Evolutionary conservation across 2,329 filamentous ascomycete species (phyloP).

Genomic region (Penicillium olsonii): DNA sequence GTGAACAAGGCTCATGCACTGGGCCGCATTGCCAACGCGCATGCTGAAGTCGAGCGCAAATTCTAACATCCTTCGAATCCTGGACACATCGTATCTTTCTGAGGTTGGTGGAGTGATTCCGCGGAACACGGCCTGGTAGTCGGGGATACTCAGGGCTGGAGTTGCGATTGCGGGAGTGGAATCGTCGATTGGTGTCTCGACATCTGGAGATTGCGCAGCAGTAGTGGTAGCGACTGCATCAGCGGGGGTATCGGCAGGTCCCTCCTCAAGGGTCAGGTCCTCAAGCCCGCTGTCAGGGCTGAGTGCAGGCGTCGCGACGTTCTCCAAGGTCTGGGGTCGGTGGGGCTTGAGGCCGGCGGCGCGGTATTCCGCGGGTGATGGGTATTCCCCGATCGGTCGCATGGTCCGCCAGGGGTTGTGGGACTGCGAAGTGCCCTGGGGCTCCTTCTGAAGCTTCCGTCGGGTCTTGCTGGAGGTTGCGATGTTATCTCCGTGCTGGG

Average conservation of each 20-base stretch:
- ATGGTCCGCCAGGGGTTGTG: slow-evolving; percentile 10
- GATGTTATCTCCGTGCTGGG: slow-evolving; percentile 15
- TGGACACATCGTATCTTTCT: slow-evolving; percentile 13
- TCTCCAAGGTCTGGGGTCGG: neutral
- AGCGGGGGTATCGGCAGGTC: slow-evolving; percentile 4
- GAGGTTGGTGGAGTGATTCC: slow-evolving; percentile 16
- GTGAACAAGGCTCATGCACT: slow-evolving; percentile 17
- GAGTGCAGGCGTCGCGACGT: slow-evolving; percentile 10
- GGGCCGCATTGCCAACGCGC: slow-evolving; percentile 1
- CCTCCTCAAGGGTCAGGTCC: slow-evolving; percentile 1
- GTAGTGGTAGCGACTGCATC: neutral
- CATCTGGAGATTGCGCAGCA: neutral
- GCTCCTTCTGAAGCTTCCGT: slow-evolving; percentile 19
- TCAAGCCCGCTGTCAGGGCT: slow-evolving; percentile 4
- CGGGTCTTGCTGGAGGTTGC: slow-evolving; percentile 15
- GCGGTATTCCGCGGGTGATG: slow-evolving; percentile 23
- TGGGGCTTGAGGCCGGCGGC: slow-evolving; percentile 14
- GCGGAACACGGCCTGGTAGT: slow-evolving; percentile 11
- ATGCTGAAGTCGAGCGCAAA: slow-evolving; percentile 7
- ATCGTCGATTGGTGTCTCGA: slow-evolving; percentile 1
- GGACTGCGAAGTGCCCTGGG: slow-evolving; percentile 15
- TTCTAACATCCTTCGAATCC: slow-evolving; percentile 15
- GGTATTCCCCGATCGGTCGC: slow-evolving; percentile 27
- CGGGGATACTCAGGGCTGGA: slow-evolving; percentile 1
- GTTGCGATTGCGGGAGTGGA: slow-evolving; percentile 9